Conservation (phyloP, 2,329 filamentous ascomycete genomes). For the Sporothrix protearum region DNA sequence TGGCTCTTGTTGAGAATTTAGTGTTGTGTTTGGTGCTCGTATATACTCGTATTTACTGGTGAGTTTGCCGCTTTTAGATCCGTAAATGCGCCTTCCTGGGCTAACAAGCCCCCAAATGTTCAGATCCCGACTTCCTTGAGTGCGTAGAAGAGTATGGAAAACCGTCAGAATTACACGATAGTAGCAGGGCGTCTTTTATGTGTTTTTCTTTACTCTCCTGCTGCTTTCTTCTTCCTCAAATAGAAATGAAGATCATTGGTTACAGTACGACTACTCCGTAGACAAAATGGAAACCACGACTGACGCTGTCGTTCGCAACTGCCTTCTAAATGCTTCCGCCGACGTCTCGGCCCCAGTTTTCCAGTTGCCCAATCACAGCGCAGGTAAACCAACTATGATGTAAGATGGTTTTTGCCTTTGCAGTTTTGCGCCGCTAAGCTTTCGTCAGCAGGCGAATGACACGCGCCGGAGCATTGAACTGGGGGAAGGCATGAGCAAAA, state of each 20-base stretch:
- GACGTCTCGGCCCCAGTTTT: not conserved
- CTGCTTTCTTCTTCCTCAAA: not conserved
- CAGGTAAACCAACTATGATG: slow-evolving; percentile 19
- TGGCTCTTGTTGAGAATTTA: not conserved
- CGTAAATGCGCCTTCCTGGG: not conserved
- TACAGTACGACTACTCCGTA: too few relatives aligned
- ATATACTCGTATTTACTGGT: not conserved
- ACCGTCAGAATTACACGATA: not conserved
- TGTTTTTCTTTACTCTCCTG: not conserved
- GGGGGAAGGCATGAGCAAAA: not conserved
- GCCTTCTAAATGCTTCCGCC: not conserved
- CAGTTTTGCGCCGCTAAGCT: slow-evolving; percentile 2
- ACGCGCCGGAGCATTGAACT: not conserved
- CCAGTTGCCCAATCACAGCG: slow-evolving; percentile 20
- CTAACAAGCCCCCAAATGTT: not conserved
- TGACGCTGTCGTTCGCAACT: not conserved
- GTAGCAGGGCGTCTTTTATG: not conserved
- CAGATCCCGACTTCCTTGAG: not conserved
- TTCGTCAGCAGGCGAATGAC: not conserved
- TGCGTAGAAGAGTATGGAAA: not conserved
- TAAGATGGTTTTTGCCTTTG: not conserved
- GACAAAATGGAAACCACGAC: not conserved
- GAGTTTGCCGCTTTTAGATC: not conserved
- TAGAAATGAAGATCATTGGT: not conserved
- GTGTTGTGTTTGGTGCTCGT: not conserved